These are phyloP conservation scores for Phytopythium montanum DNA, from an alignment of 352 stramenopile genomes.

Conservation along the genomic window DNA sequence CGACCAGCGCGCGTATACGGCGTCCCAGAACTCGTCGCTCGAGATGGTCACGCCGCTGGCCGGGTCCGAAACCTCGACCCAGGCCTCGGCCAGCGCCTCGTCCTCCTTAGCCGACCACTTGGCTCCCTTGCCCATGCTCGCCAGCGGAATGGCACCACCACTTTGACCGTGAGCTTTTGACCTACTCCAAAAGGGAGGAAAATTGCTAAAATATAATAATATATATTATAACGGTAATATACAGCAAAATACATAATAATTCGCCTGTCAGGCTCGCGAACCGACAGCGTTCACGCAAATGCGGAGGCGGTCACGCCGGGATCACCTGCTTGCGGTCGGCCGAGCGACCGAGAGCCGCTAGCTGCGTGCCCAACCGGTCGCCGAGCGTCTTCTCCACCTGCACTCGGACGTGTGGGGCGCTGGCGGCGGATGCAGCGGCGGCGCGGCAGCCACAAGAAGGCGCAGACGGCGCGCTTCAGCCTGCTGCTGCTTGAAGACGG, in stretches of 20 bases:
- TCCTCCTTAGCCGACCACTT: slow-evolving; percentile 12
- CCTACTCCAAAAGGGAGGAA: not conserved
- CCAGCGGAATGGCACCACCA: not conserved
- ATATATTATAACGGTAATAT: not conserved
- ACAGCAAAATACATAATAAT: slow-evolving; percentile 1
- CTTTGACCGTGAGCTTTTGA: not conserved
- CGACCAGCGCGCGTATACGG: slow-evolving; percentile 11
- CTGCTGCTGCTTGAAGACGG: slow-evolving; percentile 90
- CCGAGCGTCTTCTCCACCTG: too few relatives aligned
- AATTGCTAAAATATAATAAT: not conserved
- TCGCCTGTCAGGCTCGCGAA: not conserved
- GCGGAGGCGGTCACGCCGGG: not conserved
- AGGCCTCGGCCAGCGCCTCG: slow-evolving; percentile 13
- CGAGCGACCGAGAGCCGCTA: not conserved
- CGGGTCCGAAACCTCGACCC: slow-evolving; percentile 12
- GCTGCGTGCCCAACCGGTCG: not conserved
- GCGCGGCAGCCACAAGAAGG: slow-evolving; percentile 27
- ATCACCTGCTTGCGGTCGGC: not conserved
- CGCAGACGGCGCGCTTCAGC: slow-evolving; percentile 73
- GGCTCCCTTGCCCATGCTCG: slow-evolving; percentile 15
- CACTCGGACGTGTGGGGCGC: not conserved
- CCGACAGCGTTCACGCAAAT: not conserved
- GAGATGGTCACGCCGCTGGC: slow-evolving; percentile 4
- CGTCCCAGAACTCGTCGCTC: slow-evolving; percentile 14
- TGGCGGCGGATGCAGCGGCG: slow-evolving; percentile 22